Base-by-base conservation (phyloP, 345 rosid species). In the Salix exigua region DNA sequence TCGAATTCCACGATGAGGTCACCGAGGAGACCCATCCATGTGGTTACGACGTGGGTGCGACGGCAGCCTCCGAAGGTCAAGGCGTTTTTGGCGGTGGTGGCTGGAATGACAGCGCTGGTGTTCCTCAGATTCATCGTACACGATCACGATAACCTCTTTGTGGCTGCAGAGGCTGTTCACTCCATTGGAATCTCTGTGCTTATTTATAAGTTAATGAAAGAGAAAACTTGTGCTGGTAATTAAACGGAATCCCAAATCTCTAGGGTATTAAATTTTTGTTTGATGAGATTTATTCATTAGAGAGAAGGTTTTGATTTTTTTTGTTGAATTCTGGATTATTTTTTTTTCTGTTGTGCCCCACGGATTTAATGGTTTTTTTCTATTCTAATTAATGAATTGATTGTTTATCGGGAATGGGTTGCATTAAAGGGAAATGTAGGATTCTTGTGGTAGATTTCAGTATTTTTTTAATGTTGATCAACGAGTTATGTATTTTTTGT, bases 101-200 rank as follows among this genome's bases (percentile, higher is more conserved):
- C 97, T 42, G 99, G 98, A 75, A 90, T 96, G 95, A 88, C 92
- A 4, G 90, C 99, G 31, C 84, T 96, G 66, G 95, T 92, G 55
- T 75, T 94, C 18, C 98, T 96, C 82, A 88, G 99, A 70, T 92
- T 83, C 92, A 89, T 96, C 73, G 99, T 96, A 19, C 90, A 92
- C 83, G 99, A 96, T 73, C 99, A 96, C 77, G 99, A 96, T 78
- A 96, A 94, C 78, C 99, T 96, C 82, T 96, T 96, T 77, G 97
- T 94, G 16, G 99, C 99, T 42, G 95, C 99, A 7, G 98, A 96
- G 90, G 97, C 97, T 30, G 97, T 94, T 19, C 99, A 96, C 84
- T 94, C 98, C 40, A 84, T 96, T 19, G 99, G 99, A 76, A 96
- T 96, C 86, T 84, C 87, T 68, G 97, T 96, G 69, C 96, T 96